Evolutionary conservation across 768 basidiomycete genomes (phyloP).

Genomic region (Xerocomellus amylosporus): DNA sequence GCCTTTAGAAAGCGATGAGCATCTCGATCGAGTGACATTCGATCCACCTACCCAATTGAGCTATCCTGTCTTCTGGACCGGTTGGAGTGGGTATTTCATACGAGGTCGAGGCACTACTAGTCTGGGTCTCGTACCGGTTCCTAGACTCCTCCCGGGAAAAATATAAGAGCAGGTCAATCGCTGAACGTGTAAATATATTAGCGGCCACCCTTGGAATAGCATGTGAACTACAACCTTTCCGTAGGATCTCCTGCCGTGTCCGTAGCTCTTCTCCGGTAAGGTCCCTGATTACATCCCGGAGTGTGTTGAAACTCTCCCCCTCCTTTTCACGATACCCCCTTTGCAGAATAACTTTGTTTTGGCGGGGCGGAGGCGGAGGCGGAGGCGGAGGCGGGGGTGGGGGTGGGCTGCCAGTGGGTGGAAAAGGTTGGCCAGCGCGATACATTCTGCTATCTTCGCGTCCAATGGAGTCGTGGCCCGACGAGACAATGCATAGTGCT

Average conservation of each 20-base stretch:
- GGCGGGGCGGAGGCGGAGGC: slow-evolving; percentile 3
- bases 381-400: too few species aligned
- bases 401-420: background rate
- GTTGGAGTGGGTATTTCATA: background rate
- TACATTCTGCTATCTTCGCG: background rate
- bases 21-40: background rate
- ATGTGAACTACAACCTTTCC: slow-evolving; percentile 9
- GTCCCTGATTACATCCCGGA: slow-evolving; percentile 13
- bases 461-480: background rate
- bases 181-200: slow-evolving; percentile 4
- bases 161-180: slow-evolving; percentile 4
- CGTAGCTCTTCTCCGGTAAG: slow-evolving; percentile 10
- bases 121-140: background rate
- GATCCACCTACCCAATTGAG: slow-evolving; percentile 1
- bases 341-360: slow-evolving; percentile 13
- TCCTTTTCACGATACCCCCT: slow-evolving; percentile 26
- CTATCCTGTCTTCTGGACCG: background rate
- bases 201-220: background rate
- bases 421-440: background rate
- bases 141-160: background rate
- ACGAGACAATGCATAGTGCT: background rate
- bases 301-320: slow-evolving; percentile 13
- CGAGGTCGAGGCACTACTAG: background rate
- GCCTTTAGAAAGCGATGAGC: slow-evolving; percentile 4
- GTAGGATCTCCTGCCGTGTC: slow-evolving; percentile 21